Base-by-base conservation (phyloP, 352 stramenopile genomes). In the Pythium phragmitis region DNA sequence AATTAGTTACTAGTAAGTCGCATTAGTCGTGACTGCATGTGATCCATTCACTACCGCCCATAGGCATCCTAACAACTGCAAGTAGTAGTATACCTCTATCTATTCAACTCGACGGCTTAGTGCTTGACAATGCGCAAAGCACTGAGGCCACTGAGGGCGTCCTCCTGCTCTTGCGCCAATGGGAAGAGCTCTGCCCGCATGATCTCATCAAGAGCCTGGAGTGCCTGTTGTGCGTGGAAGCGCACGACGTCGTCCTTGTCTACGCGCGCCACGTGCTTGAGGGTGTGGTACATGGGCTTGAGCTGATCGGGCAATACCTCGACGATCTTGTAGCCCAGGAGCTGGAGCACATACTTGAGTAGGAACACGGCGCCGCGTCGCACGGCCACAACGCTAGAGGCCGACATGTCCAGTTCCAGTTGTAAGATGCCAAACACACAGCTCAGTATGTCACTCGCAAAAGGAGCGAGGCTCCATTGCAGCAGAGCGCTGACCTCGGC, bases 351-450 rank as follows among this genome's bases (percentile, higher is more conserved):
- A 70, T 95, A 80, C 43, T 87, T 78, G 19, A 95, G 71, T 57
- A 95, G 56, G 23, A 92, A 95, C 11, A 91, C 81, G 0, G 85
- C 85, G 34, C 85, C 87, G 21, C 85, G 87, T 19, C 85, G 87
- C 46, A 94, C 80, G 1, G 83, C 71, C 4, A 89, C 61, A 5
- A 85, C 73, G 39, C 79, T 62, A 13, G 58, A 69, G 1, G 54
- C 52, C 7, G 64, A 55, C 45, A 73, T 51, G 45, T 85, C 70
- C 4, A 91, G 67, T 47, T 94, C 87, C 17, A 91, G 57, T 54
- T 96, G 77, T 21, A 96, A 60, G 33, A 96, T 76, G n/a, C 85
- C 87, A 59, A 87, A 87, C 28, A 89, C 82, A 50, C 83, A 92
- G 43, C 74, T 88, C 51, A 96, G 59, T n/a, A 96, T 74, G 49